Conservation (phyloP, 2,329 filamentous ascomycete genomes). For the Aspergillus versicolor region DNA sequence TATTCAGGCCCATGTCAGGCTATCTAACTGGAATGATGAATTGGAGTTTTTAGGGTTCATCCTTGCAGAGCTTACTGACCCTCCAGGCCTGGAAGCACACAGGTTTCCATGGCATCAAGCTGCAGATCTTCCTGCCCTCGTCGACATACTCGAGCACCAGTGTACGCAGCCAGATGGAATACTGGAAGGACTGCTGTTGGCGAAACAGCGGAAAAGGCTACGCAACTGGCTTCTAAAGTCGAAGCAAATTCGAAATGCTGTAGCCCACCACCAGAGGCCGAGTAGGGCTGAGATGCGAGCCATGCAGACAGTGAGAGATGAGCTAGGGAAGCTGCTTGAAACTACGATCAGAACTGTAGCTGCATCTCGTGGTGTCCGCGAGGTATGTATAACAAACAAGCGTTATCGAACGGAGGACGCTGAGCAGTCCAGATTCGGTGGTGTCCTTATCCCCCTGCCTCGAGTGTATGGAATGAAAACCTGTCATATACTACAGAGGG, state of each 20-base stretch:
- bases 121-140: slow-evolving; percentile 8
- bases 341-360: not conserved
- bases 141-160: not conserved
- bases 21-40: slow-evolving; percentile 2
- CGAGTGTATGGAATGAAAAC: too few relatives aligned
- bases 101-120: slow-evolving; percentile 10
- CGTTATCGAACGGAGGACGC: not conserved
- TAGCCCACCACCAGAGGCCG: slow-evolving; percentile 4
- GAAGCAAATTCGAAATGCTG: slow-evolving; percentile 8
- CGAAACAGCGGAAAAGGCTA: not conserved
- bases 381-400: not conserved
- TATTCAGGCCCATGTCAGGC: not conserved
- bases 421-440: not conserved
- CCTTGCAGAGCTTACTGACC: slow-evolving; percentile 10
- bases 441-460: not conserved
- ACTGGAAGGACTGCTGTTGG: not conserved
- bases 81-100: slow-evolving; percentile 1
- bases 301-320: not conserved
- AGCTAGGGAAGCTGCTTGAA: not conserved
- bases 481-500: not conserved
- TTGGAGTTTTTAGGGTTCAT: slow-evolving; percentile 13
- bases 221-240: not conserved
- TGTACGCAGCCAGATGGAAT: not conserved
- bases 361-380: not conserved
- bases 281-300: too few relatives aligned